Base-by-base conservation (phyloP, 2,329 filamentous ascomycete genomes). In the Aspergillus calidoustus region DNA sequence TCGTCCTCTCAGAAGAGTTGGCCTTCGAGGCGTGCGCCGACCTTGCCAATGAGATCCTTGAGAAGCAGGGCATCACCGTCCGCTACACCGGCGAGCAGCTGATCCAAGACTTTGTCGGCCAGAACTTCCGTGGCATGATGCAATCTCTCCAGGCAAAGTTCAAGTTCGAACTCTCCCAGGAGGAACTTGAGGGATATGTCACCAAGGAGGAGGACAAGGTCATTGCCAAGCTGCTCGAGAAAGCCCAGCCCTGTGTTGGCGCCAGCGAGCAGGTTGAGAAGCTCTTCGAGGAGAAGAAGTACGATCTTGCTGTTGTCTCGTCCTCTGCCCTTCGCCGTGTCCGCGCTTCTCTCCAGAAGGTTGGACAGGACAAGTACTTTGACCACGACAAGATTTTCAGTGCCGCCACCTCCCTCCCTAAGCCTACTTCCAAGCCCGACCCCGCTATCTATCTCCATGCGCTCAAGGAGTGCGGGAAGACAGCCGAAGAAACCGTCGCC, bases 51-150 rank as follows among this genome's bases (percentile, higher is more conserved):
- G 84, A 92, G 78, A 91, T 96, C 76, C 87, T 94, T 76, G 83
- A 84, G 70, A 84, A 85, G 72, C 84, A 89, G 73, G 81, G 83
- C 70, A 82, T 92, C 71, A 73, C 83, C 28, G 83, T 87, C 69
- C 87, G 85, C 74, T 97, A 96, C 83, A 93, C 91, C 4, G 90
- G 90, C 72, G 86, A 89, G 52, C 84, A 87, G 63, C 88, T 97
- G 66, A 91, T 96, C 80, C 82, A 84, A 69, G 91, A 96, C 80
- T 97, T 96, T 72, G 92, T 97, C 70, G 93, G 93, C 71, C 90
- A 95, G 77, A 96, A 96, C 85, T 97, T 96, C 86, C 91, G 92
- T 69, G 91, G 92, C 79, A 96, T 96, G 91, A 89, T 96, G 80
- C 79, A 82, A 62, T 87, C 87, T 64, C 87, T 97, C 64, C 88